Base-by-base conservation (phyloP, 2,329 filamentous ascomycete species). In the Neurospora sp. region DNA sequence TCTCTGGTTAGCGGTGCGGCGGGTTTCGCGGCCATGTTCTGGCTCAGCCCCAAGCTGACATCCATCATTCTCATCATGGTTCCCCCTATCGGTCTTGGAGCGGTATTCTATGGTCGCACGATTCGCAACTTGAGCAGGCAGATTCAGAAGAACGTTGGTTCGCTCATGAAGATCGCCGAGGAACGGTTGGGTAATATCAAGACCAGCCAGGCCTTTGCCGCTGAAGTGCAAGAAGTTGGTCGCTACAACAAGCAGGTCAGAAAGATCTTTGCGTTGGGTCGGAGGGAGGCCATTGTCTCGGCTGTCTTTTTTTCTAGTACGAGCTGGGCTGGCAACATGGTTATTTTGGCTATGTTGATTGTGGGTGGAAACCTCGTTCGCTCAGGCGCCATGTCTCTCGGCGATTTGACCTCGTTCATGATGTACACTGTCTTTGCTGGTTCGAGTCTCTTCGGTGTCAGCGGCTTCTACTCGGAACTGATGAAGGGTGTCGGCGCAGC, bases 401-500 rank as follows among this genome's bases (percentile, higher is more conserved):
- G 96, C 75, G 95, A 99, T 74, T 82, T 99, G 62, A 96, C 96
- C 1, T 97, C 93, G 0, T 99, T 99, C 81, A 87, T 99, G 82
- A 98, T 99, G 95, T 99, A 98, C 80, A 97, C 94, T 3, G 95
- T 93, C 3, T 98, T 90, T 79, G 88, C 89, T 7, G 89, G 89
- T 3, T 96, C 92, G 67, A 97, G 93, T 80, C 87, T 99, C 73
- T 97, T 98, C 75, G 96, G 96, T 4, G 84, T 99, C 1, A 97
- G 93, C 4, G 93, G 92, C 70, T 99, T 99, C 82, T 99, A 97
- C 81, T 97, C 94, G 0, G 96, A 99, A 79, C 85, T 99, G 72
- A 99, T 99, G 96, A 99, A 99, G 80, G 96, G 96, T 58, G 95
- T 97, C 4, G 96, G 96, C 76, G 96, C 96, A 58, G 96, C 96